A percentile compares a stretch with the other conserved stretches of the same genome.
phyloP scores from a whole-genome alignment of 495 filamentous ascomycete genomes.

The Hyphodiscus hymeniophilus region DNA sequence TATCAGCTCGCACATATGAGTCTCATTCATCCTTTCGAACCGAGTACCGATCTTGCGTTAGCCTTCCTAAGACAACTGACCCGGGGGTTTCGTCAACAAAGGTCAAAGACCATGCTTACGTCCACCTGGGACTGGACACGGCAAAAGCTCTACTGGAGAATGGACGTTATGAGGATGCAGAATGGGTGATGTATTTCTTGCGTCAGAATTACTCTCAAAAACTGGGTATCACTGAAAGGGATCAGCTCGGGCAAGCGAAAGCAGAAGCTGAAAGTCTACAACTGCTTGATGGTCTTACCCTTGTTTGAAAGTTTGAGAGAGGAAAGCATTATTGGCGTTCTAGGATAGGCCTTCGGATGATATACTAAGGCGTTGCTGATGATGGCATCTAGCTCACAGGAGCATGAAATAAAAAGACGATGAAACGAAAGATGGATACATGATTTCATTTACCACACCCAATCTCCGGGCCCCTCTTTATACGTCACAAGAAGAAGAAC shows the following conservation, averaged over 20 bases:
- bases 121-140: constrained; percentile 12
- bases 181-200: constrained; percentile 22
- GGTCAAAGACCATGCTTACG: not conserved
- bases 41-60: constrained; percentile 12
- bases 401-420: too few species aligned
- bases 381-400: too few species aligned
- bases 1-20: constrained; percentile 8
- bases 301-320: too few species aligned
- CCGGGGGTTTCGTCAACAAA: not conserved
- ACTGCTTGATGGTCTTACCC: constrained; percentile 8
- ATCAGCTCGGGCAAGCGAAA: constrained; percentile 7
- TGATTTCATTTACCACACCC: too few species aligned
- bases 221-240: constrained; percentile 4
- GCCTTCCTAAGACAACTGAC: too few species aligned
- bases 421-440: too few species aligned
- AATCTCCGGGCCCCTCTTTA: too few species aligned
- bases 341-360: too few species aligned
- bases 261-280: constrained; percentile 16
- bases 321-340: too few species aligned
- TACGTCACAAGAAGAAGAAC: too few species aligned
- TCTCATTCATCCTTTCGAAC: constrained; percentile 17
- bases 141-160: constrained; percentile 15
- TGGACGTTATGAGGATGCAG: constrained; percentile 10
- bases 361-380: too few species aligned
- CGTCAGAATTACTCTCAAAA: constrained; percentile 8